Conservation (phyloP, 2,329 filamentous ascomycete genomes). For the Colletotrichum sp. region DNA sequence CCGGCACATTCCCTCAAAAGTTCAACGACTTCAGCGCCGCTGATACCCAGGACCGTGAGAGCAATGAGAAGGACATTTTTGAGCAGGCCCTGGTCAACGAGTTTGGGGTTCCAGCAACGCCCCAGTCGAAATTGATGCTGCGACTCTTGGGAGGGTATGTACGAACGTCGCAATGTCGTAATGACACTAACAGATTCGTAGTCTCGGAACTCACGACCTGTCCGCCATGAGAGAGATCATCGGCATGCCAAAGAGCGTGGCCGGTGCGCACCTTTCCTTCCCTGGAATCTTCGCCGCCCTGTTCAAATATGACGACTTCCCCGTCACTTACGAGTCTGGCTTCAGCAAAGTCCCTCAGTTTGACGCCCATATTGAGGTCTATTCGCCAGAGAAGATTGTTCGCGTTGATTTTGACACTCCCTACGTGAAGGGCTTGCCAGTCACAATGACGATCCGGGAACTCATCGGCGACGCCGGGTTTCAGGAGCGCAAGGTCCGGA, state of each 20-base stretch:
- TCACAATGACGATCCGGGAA: constrained; percentile 53
- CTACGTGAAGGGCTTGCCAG: constrained; percentile 60
- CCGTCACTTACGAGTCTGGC: constrained; percentile 62
- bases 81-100: constrained; percentile 34
- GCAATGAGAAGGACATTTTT: constrained; percentile 28
- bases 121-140: constrained; percentile 29
- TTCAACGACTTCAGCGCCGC: constrained; percentile 43
- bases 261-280: constrained; percentile 37
- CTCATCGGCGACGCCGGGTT: constrained; percentile 39
- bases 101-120: constrained; percentile 32
- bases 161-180: not conserved
- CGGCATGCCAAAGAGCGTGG: constrained; percentile 43
- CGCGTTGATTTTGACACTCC: constrained; percentile 61
- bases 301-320: constrained; percentile 51
- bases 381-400: constrained; percentile 58
- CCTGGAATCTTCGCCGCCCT: constrained; percentile 41
- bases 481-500: constrained; percentile 42
- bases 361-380: constrained; percentile 58
- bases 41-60: constrained; percentile 26
- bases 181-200: not conserved
- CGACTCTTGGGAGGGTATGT: constrained; percentile 27
- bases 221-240: constrained; percentile 56
- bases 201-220: constrained; percentile 56
- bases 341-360: constrained; percentile 57
- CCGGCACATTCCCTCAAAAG: constrained; percentile 49